Evolutionary conservation across 164 flowering plant genomes (phyloP).

Genomic region (Brasenia schreberi): DNA sequence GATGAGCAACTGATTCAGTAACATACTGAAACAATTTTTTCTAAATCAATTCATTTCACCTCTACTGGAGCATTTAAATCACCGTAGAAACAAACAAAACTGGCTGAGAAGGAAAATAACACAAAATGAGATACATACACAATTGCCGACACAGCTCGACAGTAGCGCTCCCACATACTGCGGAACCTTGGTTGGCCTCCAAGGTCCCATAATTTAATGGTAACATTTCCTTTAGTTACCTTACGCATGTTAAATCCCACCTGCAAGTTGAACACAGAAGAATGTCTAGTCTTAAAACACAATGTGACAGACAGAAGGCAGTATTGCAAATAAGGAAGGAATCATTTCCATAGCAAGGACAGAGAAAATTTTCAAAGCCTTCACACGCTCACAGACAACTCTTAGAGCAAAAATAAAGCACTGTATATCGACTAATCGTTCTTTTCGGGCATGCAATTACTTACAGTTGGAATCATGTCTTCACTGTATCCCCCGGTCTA

Average conservation of each 20-base stretch:
- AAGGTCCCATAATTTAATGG: slow-evolving; percentile 96
- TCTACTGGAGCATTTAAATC: too few relatives aligned
- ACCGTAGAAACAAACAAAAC: neutral
- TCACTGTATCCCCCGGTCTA: slow-evolving; percentile 97
- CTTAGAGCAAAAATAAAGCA: neutral
- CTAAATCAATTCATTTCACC: too few relatives aligned
- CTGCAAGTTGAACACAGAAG: slow-evolving; percentile 18
- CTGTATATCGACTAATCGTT: neutral
- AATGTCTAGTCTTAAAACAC: neutral
- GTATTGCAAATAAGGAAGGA: too few relatives aligned
- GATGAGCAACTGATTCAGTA: too few relatives aligned
- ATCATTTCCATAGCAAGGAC: neutral
- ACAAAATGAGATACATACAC: slow-evolving; percentile 34
- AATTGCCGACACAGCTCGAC: slow-evolving; percentile 92
- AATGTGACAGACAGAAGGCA: neutral
- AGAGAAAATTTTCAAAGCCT: neutral
- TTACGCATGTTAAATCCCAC: slow-evolving; percentile 97
- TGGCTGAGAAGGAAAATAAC: neutral
- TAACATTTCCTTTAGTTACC: slow-evolving; percentile 89
- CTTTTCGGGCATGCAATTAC: slow-evolving; percentile 9
- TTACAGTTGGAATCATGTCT: slow-evolving; percentile 97
- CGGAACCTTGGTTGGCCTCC: slow-evolving; percentile 99
- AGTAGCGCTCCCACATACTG: slow-evolving; percentile 99
- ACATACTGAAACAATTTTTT: too few relatives aligned
- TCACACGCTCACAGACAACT: neutral